Evolutionary conservation across 148 eudicot genomes (phyloP).

Genomic region (Oxyria digyna): DNA sequence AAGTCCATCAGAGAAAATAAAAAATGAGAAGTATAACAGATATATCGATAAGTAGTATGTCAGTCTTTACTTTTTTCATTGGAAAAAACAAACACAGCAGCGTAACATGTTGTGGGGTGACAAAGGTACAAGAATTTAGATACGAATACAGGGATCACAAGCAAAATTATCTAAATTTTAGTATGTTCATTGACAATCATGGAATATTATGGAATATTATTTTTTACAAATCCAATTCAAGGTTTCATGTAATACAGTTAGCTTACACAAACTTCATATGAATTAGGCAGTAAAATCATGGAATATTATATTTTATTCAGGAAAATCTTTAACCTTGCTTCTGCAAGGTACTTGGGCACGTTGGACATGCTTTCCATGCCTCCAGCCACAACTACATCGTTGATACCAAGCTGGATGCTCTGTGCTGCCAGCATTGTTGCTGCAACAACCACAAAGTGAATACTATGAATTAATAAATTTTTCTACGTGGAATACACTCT

Average conservation of each 20-base stretch:
- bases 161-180: not conserved
- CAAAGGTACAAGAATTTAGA: not conserved
- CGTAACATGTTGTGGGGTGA: not conserved
- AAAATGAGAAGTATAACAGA: not conserved
- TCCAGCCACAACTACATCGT: slow-evolving; percentile 93
- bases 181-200: not conserved
- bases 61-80: not conserved
- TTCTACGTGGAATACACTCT: not conserved
- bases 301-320: not conserved
- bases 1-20: not conserved
- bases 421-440: slow-evolving; percentile 97
- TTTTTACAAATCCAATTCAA: too few species aligned
- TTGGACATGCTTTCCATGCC: slow-evolving; percentile 99
- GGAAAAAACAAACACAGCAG: not conserved
- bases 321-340: slow-evolving; percentile 54
- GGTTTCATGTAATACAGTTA: not conserved
- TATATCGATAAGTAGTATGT: not conserved
- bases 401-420: slow-evolving; percentile 86
- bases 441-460: slow-evolving; percentile 21
- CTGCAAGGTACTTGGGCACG: slow-evolving; percentile 80
- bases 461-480: not conserved
- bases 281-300: not conserved
- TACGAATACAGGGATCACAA: not conserved
- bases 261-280: not conserved
- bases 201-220: too few species aligned